phyloP scores from a whole-genome alignment of 164 flowering plant genomes.

The Annona squamosa region DNA sequence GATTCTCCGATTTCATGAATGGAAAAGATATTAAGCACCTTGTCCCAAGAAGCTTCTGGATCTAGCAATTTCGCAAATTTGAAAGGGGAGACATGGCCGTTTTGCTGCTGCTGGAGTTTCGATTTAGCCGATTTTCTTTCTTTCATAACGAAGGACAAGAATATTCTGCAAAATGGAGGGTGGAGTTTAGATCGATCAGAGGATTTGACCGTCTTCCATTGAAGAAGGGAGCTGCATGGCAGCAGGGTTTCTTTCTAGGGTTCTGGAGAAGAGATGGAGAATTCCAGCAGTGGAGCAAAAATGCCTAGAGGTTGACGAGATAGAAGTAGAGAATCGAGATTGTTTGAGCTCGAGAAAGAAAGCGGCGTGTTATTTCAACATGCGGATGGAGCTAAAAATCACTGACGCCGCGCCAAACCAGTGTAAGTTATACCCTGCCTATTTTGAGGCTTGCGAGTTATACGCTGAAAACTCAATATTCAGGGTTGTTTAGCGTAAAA shows the following conservation, averaged over 20 bases:
- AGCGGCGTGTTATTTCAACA: too few species aligned
- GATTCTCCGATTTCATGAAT: too few species aligned
- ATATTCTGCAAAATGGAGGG: background rate
- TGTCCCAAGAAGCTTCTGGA: slow-evolving; percentile 97
- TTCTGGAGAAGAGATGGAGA: background rate
- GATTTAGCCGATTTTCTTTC: slow-evolving; percentile 49
- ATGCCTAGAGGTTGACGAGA: too few species aligned
- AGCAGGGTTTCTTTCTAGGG: slow-evolving; percentile 1
- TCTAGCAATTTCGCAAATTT: slow-evolving; percentile 68
- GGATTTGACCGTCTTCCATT: background rate
- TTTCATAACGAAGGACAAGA: slow-evolving; percentile 34
- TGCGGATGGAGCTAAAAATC: too few species aligned
- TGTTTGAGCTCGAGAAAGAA: too few species aligned
- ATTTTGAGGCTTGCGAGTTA: too few species aligned
- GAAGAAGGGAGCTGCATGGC: background rate
- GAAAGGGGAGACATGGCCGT: slow-evolving; percentile 69
- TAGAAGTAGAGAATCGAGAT: too few species aligned
- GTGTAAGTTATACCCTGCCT: too few species aligned
- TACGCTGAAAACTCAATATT: too few species aligned
- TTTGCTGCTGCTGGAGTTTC: slow-evolving; percentile 30
- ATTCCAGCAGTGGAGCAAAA: background rate
- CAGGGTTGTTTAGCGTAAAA: too few species aligned
- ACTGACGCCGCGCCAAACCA: too few species aligned
- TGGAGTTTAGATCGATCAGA: background rate
- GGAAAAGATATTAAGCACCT: slow-evolving; percentile 30